phyloP scores from a whole-genome alignment of 1,284 basidiomycete genomes.

The Marasmius oreades region DNA sequence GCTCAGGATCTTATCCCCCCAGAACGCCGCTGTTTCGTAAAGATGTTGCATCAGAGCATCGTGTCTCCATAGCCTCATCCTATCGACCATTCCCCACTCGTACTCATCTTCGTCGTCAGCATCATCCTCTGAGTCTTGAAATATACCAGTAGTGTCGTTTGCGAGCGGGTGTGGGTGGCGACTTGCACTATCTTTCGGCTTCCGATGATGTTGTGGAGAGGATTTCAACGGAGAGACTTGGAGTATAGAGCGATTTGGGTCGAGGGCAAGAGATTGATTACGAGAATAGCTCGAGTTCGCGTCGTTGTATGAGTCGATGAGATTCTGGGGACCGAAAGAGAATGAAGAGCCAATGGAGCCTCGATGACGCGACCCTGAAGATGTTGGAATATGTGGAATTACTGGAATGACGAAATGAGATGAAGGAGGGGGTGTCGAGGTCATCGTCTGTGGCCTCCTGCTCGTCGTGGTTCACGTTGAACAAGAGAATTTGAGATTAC shows the following conservation, averaged over 20 bases:
- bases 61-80: conserved; percentile 96
- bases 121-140: conserved; percentile 60
- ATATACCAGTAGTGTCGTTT: conserved; percentile 73
- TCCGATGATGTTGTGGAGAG: conserved; percentile 53
- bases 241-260: conserved; percentile 73
- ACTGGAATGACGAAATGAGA: conserved; percentile 2
- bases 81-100: conserved; percentile 85
- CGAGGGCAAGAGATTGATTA: conserved; percentile 54
- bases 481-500: not conserved
- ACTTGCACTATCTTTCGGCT: conserved; percentile 42
- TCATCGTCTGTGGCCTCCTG: not conserved
- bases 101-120: conserved; percentile 58
- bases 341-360: conserved; percentile 76
- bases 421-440: conserved; percentile 3
- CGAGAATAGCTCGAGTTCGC: conserved; percentile 53
- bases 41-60: conserved; percentile 98
- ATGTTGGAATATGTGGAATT: conserved; percentile 38
- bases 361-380: conserved; percentile 44
- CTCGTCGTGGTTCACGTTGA: conserved; percentile 1
- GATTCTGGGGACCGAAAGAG: conserved; percentile 73
- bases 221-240: conserved; percentile 64
- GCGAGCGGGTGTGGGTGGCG: conserved; percentile 64
- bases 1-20: conserved; percentile 94
- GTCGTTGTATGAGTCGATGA: conserved; percentile 64
- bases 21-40: conserved; percentile 96